phyloP scores from a whole-genome alignment of 352 stramenopile species.

The Pythium periplocum region DNA sequence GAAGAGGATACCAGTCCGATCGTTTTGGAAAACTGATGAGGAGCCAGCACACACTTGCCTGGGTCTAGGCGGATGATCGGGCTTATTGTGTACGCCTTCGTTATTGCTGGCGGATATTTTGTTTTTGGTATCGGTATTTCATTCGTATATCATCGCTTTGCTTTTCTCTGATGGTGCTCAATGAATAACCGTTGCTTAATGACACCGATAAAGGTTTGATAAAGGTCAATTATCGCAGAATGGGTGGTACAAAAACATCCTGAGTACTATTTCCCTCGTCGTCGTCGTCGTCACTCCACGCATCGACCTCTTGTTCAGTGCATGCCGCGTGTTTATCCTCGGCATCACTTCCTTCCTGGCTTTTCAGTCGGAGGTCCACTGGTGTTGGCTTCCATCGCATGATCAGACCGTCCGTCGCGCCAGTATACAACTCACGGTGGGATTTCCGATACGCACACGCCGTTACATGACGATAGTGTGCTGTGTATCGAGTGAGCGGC shows the following conservation, averaged over 20 bases:
- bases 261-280: constrained; percentile 9
- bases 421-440: constrained; percentile 49
- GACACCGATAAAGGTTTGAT: no score
- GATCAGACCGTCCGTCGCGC: constrained; percentile 60
- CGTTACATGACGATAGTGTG: constrained; percentile 59
- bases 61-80: no score
- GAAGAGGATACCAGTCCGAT: no score
- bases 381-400: constrained; percentile 54
- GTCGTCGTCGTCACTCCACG: constrained; percentile 51
- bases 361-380: constrained; percentile 10
- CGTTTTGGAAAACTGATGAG: no score
- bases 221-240: constrained; percentile 29
- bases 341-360: constrained; percentile 3
- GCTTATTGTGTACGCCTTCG: no score
- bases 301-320: constrained; percentile 17
- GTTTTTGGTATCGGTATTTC: no score
- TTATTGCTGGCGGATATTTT: no score
- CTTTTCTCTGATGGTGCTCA: no score
- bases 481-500: constrained; percentile 26
- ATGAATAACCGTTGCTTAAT: no score
- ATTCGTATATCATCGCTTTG: no score
- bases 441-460: constrained; percentile 53
- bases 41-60: no score
- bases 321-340: neutral
- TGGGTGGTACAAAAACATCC: constrained; percentile 49